phyloP scores from a whole-genome alignment of 768 basidiomycete genomes.

The Leucocoprinus birnbaumii region DNA sequence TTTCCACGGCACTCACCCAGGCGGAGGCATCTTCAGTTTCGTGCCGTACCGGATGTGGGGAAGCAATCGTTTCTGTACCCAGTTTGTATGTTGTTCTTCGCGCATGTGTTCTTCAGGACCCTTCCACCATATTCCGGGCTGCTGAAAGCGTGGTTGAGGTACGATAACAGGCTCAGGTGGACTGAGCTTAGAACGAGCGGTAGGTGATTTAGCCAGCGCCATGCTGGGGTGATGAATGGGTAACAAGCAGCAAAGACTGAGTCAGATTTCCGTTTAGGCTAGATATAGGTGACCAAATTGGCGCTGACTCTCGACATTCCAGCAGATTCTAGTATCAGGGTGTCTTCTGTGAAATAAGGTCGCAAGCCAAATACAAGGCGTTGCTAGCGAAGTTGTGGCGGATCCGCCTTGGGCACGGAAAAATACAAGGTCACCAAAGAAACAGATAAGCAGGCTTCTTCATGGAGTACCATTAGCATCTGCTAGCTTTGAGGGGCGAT shows the following conservation, averaged over 20 bases:
- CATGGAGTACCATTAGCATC: too few species aligned
- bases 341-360: slow-evolving; percentile 1
- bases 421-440: slow-evolving; percentile 4
- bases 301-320: neutral
- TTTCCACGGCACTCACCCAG: neutral
- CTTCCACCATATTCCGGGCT: slow-evolving; percentile 5
- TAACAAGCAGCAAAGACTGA: neutral
- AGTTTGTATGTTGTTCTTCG: neutral
- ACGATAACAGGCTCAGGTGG: neutral
- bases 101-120: slow-evolving; percentile 9
- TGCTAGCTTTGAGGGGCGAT: too few species aligned
- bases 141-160: neutral
- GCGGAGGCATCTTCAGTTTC: neutral
- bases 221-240: neutral
- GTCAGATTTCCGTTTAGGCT: slow-evolving; percentile 4
- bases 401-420: neutral
- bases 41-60: slow-evolving; percentile 1
- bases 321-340: neutral
- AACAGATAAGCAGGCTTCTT: too few species aligned
- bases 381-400: neutral
- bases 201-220: neutral
- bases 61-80: neutral
- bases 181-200: slow-evolving; percentile 5
- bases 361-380: neutral
- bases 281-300: neutral